Evolutionary conservation across 352 stramenopile genomes (phyloP).

Genomic region (Phytophthora pseudosyringae): DNA sequence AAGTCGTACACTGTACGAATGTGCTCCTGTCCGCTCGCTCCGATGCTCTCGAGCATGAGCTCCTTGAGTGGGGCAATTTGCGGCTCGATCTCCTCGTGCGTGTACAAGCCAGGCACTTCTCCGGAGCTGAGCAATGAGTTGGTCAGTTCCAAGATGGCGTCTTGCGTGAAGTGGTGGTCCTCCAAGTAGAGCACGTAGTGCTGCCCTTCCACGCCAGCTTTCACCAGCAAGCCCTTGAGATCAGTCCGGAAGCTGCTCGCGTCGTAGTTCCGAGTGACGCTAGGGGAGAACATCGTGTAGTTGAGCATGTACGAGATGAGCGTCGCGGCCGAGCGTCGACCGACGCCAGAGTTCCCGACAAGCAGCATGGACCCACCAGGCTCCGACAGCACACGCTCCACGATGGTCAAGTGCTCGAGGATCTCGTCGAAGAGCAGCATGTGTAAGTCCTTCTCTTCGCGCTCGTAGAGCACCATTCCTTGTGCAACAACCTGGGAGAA

Average conservation of each 20-base stretch:
- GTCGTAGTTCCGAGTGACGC: slow-evolving; percentile 78
- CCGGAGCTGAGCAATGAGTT: slow-evolving; percentile 93
- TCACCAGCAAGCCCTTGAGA: slow-evolving; percentile 90
- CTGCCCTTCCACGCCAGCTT: slow-evolving; percentile 82
- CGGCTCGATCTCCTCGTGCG: slow-evolving; percentile 93
- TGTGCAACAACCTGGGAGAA: slow-evolving; percentile 88
- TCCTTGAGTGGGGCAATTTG: slow-evolving; percentile 91
- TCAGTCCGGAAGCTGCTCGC: slow-evolving; percentile 83
- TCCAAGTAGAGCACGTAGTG: slow-evolving; percentile 93
- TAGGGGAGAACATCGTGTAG: slow-evolving; percentile 88
- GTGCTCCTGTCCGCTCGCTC: slow-evolving; percentile 48
- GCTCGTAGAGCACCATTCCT: slow-evolving; percentile 94
- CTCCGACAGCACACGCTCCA: slow-evolving; percentile 91
- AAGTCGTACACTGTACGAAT: slow-evolving; percentile 94
- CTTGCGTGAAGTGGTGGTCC: slow-evolving; percentile 92
- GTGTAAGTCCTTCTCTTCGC: slow-evolving; percentile 94
- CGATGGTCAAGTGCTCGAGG: slow-evolving; percentile 89
- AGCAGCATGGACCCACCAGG: slow-evolving; percentile 90
- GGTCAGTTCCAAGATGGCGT: slow-evolving; percentile 91
- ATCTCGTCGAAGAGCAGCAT: slow-evolving; percentile 95
- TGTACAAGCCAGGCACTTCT: slow-evolving; percentile 94
- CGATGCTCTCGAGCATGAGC: slow-evolving; percentile 87
- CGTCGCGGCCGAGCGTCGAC: slow-evolving; percentile 82
- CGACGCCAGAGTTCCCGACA: slow-evolving; percentile 89
- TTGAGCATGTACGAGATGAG: slow-evolving; percentile 91